Evolutionary conservation across 768 basidiomycete genomes (phyloP).

Genomic region (Tulasnella sp.): DNA sequence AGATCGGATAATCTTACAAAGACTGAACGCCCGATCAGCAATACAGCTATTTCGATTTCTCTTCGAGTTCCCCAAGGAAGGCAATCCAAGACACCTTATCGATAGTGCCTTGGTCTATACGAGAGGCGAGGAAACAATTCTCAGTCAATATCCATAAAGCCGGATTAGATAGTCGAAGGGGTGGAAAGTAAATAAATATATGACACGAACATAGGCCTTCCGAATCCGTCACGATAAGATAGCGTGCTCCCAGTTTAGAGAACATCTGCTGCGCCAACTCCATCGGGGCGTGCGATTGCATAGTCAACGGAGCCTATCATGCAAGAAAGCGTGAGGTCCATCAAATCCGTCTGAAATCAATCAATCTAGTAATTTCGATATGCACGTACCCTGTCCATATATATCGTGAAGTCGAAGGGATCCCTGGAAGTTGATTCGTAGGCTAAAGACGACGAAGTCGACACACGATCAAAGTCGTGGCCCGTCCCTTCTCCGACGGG

Average conservation of each 20-base stretch:
- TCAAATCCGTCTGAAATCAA: background rate
- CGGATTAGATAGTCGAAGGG: background rate
- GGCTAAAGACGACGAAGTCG: constrained; percentile 18
- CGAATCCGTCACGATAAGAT: constrained; percentile 72
- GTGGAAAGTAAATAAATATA: too few relatives aligned
- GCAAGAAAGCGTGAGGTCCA: background rate
- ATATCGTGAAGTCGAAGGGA: constrained; percentile 70
- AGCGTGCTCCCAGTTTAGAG: constrained; percentile 84
- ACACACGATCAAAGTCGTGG: constrained; percentile 13
- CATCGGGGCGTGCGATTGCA: constrained; percentile 74
- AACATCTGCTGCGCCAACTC: constrained; percentile 92
- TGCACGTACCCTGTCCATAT: constrained; percentile 70
- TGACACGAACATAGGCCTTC: constrained; percentile 65
- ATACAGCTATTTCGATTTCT: background rate
- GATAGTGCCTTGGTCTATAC: constrained; percentile 74
- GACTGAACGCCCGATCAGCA: too few relatives aligned
- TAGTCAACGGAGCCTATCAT: constrained; percentile 78
- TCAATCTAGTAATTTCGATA: background rate
- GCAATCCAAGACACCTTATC: constrained; percentile 92
- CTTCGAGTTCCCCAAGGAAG: constrained; percentile 55
- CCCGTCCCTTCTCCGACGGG: background rate
- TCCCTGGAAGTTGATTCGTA: constrained; percentile 30
- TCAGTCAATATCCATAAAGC: background rate
- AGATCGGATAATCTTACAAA: too few relatives aligned
- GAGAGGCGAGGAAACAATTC: background rate